phyloP scores from a whole-genome alignment of 169 alveolate species.

The Cryptosporidium meleagridis region DNA sequence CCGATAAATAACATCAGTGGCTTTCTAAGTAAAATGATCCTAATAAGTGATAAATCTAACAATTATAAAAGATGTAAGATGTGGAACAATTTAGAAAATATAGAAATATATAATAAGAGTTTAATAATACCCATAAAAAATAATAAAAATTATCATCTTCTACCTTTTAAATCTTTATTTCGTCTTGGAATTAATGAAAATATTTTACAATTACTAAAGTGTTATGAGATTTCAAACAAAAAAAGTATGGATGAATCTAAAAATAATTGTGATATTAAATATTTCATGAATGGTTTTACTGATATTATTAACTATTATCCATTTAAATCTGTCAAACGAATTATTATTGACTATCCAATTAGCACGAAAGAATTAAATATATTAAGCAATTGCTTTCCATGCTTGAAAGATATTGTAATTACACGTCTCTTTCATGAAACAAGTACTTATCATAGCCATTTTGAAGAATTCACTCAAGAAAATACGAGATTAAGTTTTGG shows the following conservation, averaged over 20 bases:
- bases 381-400: slow-evolving; percentile 50
- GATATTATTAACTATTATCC: slow-evolving; percentile 19
- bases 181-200: slow-evolving; percentile 45
- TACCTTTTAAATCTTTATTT: slow-evolving; percentile 43
- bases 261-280: neutral
- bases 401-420: slow-evolving; percentile 36
- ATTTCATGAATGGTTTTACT: neutral
- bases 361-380: slow-evolving; percentile 57
- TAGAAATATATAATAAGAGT: slow-evolving; percentile 49
- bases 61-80: neutral
- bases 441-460: neutral
- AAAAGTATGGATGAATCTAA: neutral
- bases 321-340: slow-evolving; percentile 17
- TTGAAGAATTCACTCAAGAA: neutral
- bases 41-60: neutral
- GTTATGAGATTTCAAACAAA: neutral
- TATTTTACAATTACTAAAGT: slow-evolving; percentile 7
- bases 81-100: slow-evolving; percentile 25
- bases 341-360: slow-evolving; percentile 58
- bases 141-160: neutral
- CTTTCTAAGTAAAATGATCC: slow-evolving; percentile 17
- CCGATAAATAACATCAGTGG: slow-evolving; percentile 61
- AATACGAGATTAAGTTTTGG: neutral
- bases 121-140: slow-evolving; percentile 33
- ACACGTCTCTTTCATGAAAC: slow-evolving; percentile 61